Evolutionary conservation across 2,329 filamentous ascomycete genomes (phyloP).

Genomic region (Aspergillus pseudotamarii): DNA sequence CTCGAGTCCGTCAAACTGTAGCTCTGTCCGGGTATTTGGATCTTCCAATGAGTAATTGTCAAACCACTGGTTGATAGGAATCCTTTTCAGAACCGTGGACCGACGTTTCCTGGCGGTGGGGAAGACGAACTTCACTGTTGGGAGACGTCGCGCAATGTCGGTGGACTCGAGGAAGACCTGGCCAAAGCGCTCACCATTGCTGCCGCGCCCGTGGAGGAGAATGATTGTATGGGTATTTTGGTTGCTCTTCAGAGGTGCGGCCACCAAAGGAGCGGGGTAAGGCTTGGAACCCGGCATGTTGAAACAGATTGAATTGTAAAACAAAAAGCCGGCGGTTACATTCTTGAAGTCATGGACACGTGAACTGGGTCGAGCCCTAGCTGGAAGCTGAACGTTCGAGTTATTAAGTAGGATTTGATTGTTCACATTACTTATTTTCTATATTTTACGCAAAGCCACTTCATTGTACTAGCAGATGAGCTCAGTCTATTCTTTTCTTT

Average conservation of each 20-base stretch:
- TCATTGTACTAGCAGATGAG: neutral
- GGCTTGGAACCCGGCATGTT: constrained; percentile 9
- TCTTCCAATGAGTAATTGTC: constrained; percentile 49
- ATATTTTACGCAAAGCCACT: neutral
- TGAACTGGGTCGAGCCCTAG: neutral
- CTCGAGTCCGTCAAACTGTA: constrained; percentile 49
- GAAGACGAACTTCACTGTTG: constrained; percentile 53
- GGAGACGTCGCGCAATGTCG: constrained; percentile 17
- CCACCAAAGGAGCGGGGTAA: constrained; percentile 20
- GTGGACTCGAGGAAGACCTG: constrained; percentile 32
- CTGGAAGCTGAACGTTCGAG: neutral
- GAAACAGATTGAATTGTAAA: neutral
- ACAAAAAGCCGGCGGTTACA: neutral
- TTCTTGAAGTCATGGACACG: neutral
- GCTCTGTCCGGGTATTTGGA: constrained; percentile 44
- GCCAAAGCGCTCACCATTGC: constrained; percentile 39
- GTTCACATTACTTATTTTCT: neutral
- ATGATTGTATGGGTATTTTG: constrained; percentile 42
- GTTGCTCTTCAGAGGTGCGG: constrained; percentile 17
- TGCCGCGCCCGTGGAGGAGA: constrained; percentile 47
- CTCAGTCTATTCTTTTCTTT: neutral
- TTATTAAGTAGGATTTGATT: no score
- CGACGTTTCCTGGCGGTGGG: constrained; percentile 52
- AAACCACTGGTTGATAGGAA: constrained; percentile 56
- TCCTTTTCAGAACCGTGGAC: constrained; percentile 47